Evolutionary conservation across 805 yeast species (phyloP), one percentile per base, ranked within the genome.

Genomic region (Starmera pachycereana): DNA sequence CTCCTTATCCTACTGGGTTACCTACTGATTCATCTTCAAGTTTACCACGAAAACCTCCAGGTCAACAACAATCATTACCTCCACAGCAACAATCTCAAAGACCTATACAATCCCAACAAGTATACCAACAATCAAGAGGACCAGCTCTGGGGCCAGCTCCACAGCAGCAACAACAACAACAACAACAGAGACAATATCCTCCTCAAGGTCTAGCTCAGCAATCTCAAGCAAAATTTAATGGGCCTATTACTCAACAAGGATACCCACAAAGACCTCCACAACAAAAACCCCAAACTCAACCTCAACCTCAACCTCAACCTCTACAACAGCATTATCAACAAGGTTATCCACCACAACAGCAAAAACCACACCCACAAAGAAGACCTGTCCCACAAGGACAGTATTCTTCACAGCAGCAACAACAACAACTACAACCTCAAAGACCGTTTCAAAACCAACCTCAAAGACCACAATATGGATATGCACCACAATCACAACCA

Each of bases 221-320:
- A 13, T 12, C 14, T 4, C 32, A 13, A 30, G 12, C n/a, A 30
- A 30, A 8, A 7, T 12, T 16, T 18, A 33, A 10, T 16, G 35
- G 16, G 14, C 35, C 8, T 33, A 11, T 16, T 14, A 36, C 37
- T 14, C 40, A 37, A 19, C 27, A 39, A 19, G 29, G 40, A 33
- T 18, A 33, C 18, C 35, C 12, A n/a, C 10, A 13, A 16, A 10
- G 18, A 9, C 27, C 14, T 18, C 8, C 16, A 10, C 14, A 10
- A 16, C 25, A 33, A 11, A 47, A 31, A 8, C 32, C 29, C 30
- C 49, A 35, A 31, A 54, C 38, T 45, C 56, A 28, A 27, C 45
- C 34, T 22, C 50, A 14, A 28, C 46, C 35, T 19, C 54, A 29
- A 41, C 12, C 36, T 19, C 32, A 29, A 29, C n/a, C 12, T 33